Evolutionary conservation across 495 filamentous ascomycete genomes (phyloP).

Genomic region (Talaromyces stipitatus): DNA sequence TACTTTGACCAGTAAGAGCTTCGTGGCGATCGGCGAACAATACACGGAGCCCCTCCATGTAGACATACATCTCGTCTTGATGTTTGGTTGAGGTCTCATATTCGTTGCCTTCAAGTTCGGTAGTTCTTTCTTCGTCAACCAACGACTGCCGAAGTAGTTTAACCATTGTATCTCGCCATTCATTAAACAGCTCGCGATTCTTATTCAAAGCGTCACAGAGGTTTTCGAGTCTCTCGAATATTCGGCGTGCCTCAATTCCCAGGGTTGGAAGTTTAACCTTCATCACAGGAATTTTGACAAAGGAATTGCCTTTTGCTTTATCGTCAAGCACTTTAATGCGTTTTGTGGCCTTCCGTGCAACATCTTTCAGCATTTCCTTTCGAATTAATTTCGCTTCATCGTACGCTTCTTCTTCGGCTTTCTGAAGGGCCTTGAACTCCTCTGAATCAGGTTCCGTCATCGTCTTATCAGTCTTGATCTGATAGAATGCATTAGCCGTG

Average conservation of each 20-base stretch:
- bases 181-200: slow-evolving; percentile 59
- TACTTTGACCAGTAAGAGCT: slow-evolving; percentile 63
- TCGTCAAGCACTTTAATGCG: slow-evolving; percentile 35
- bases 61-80: slow-evolving; percentile 80
- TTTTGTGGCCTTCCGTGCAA: slow-evolving; percentile 42
- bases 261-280: slow-evolving; percentile 38
- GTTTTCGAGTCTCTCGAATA: slow-evolving; percentile 49
- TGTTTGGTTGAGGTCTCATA: slow-evolving; percentile 79
- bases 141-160: slow-evolving; percentile 63
- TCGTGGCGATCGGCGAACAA: slow-evolving; percentile 73
- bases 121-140: slow-evolving; percentile 68
- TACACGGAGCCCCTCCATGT: slow-evolving; percentile 66
- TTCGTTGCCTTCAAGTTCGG: slow-evolving; percentile 76
- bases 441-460: slow-evolving; percentile 55
- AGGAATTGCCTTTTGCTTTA: slow-evolving; percentile 39
- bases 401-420: slow-evolving; percentile 63
- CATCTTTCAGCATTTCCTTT: slow-evolving; percentile 58
- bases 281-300: slow-evolving; percentile 58
- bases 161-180: slow-evolving; percentile 66
- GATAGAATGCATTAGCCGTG: slow-evolving; percentile 71
- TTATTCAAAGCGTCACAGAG: slow-evolving; percentile 52
- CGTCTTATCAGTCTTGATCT: slow-evolving; percentile 65
- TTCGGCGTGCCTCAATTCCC: slow-evolving; percentile 54
- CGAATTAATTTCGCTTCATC: slow-evolving; percentile 69
- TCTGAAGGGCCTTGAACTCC: slow-evolving; percentile 57